Conservation (phyloP, 305 asterid genomes). For the Ruellia speciosa region DNA sequence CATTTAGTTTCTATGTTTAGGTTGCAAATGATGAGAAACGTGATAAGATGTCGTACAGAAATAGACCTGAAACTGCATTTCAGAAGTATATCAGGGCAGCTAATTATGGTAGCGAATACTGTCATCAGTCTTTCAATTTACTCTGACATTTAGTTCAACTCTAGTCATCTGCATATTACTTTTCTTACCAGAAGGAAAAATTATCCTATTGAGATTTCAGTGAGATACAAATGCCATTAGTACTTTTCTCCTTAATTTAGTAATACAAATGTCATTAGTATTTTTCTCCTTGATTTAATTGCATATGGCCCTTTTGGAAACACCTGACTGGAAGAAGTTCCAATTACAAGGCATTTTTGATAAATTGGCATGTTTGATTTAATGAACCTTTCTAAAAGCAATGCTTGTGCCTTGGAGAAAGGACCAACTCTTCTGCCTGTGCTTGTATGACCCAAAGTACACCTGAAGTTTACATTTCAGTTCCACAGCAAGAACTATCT, state of each 20-base stretch:
- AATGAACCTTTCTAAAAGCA: no score
- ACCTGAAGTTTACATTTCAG: not conserved
- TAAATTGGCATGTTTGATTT: no score
- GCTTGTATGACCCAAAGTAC: no score
- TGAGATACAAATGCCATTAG: not conserved
- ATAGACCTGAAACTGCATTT: constrained; percentile 49
- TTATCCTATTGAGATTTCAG: constrained; percentile 9
- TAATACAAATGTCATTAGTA: no score
- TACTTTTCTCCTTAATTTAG: no score
- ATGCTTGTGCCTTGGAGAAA: not conserved
- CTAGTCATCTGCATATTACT: constrained; percentile 15
- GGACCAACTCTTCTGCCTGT: not conserved
- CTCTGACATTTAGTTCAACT: constrained; percentile 10
- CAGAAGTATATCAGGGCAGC: constrained; percentile 62
- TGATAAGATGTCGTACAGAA: constrained; percentile 47
- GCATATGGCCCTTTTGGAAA: no score
- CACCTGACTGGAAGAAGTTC: no score
- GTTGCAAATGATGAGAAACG: constrained; percentile 52
- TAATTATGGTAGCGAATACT: constrained; percentile 45
- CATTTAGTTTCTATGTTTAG: constrained; percentile 27
- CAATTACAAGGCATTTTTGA: no score
- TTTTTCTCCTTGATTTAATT: no score
- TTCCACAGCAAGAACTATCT: constrained; percentile 7
- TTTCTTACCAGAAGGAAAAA: not conserved
- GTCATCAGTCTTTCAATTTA: constrained; percentile 13